Evolutionary conservation across 768 basidiomycete genomes (phyloP), one percentile per base, ranked within the genome.

Genomic region (Candolleomyces aberdarensis): DNA sequence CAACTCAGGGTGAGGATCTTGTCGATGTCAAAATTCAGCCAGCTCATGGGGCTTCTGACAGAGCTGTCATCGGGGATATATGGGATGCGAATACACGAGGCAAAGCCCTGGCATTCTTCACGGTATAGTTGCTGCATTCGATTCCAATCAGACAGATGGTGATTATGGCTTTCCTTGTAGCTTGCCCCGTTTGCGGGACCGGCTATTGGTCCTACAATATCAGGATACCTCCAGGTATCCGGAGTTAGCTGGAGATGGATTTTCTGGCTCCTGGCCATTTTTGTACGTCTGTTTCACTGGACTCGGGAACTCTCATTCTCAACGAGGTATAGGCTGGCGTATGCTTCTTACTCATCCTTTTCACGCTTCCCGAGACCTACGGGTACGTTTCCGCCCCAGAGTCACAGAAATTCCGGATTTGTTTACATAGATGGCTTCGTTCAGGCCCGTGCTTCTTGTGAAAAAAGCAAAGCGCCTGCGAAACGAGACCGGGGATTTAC

Each of bases 301-400:
- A n/a, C 32, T 41, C 26, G 1, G 40, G 47, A 50, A 7, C 26
- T 54, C 19, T 22, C n/a, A 14, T 3, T 29, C 29, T 17, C 17
- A 13, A 11, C 31, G 41, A 2, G n/a, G 1, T 5, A 2, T 59
- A 84, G 83, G 80, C 83, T 36, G 79, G 78, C 3, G 66, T 75
- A 13, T 85, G 83, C 64, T 77, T 76, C 64, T 29, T 83, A 7
- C 52, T 81, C 51, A 76, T 84, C 20, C 48, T 85, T 10, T 74
- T 89, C 51, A 81, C 85, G 22, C 72, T 87, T 0, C 85, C 86
- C 7, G 89, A 92, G 71, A 91, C 90, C 5, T 91, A 85, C 66
- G 72, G 72, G 82, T 83, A 67, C 59, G 78, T 64, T 6, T 5
- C 41, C 11, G 11, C 41, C 41, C n/a, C 41, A 43, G n/a, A 11